A percentile compares a stretch with the other conserved stretches of the same genome.
phyloP scores from a whole-genome alignment of 306 rosid genomes.

The Sphenostylis stenocarpa region DNA sequence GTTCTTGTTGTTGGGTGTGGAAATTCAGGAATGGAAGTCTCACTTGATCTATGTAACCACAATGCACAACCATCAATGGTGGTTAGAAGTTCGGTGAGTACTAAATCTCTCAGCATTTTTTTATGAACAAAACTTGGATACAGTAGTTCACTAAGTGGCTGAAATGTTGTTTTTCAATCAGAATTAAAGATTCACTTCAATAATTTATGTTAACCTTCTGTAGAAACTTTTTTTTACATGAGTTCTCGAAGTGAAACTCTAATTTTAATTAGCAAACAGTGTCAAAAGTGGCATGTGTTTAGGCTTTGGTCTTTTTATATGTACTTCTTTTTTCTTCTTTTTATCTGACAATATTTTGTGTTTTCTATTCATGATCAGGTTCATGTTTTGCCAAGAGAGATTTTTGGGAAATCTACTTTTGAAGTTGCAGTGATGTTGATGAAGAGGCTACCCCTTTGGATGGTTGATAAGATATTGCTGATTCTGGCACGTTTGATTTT shows the following conservation, averaged over 20 bases:
- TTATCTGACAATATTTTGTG: background rate
- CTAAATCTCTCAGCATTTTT: background rate
- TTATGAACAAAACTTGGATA: background rate
- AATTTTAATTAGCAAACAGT: background rate
- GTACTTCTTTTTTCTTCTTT: background rate
- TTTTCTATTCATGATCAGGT: constrained; percentile 50
- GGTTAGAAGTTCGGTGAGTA: constrained; percentile 88
- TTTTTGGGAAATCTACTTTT: constrained; percentile 77
- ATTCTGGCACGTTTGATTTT: constrained; percentile 54
- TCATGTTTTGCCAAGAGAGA: constrained; percentile 78
- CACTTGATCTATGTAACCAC: constrained; percentile 86
- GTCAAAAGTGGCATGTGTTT: background rate
- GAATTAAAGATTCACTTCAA: background rate
- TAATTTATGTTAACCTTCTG: background rate
- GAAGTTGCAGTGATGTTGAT: constrained; percentile 65
- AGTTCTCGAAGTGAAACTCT: background rate
- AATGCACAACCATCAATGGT: constrained; percentile 82
- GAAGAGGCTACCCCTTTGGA: constrained; percentile 68
- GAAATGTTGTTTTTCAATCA: background rate
- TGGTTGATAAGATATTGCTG: constrained; percentile 77
- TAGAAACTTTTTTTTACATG: background rate
- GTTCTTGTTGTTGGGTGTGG: constrained; percentile 95
- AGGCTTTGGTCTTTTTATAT: background rate
- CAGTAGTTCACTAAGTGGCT: background rate
- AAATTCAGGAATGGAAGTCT: constrained; percentile 94